Base-by-base conservation (phyloP, 345 rosid species). In the Arabidopsis thaliana region DNA sequence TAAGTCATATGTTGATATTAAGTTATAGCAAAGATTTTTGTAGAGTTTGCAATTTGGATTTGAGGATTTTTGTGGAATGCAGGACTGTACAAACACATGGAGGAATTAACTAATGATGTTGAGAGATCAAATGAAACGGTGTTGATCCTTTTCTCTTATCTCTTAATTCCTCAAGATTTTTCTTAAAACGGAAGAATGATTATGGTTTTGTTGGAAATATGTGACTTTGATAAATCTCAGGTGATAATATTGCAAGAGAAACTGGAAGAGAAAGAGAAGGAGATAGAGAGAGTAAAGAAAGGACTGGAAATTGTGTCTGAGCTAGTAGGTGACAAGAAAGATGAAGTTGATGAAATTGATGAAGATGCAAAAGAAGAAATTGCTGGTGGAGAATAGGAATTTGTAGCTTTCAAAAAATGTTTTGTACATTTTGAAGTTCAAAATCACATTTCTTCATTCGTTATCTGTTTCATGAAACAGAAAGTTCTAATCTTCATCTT, bases 121-220 rank as follows among this genome's bases (percentile, higher is more conserved):
- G 97, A 92, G 82, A 87, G 88, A 79, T 91, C 98, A 46, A 90
- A 89, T 82, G 99, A 89, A 84, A 85, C 77, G 93, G 96, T 95
- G 52, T 32, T 45, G 7, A 59, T 75, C 62, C 49, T 28, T 3
- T 36, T 78, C n/a, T 20, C 60, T 57, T n/a, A 37, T 44, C 55
- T 32, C 22, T 49, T 34, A 37, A 5, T 6, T 50, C 13, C 22
- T 24, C 5, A 7, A 46, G 9, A 40, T 13, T 20, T 33, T 14
- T 34, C 14, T 28, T 41, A n/a, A n/a, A 7, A 7, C 62, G 40
- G 37, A 12, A 52, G 51, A 70, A 32, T 22, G 36, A 40, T 25
- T 23, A 64, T n/a, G 44, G 62, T 42, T 68, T 58, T 58, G 38
- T 61, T 66, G 41, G 36, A 37, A 52, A 59, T 1, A 28, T 44